These are phyloP conservation scores for Macrolepiota dolichaula DNA, from an alignment of 768 basidiomycete species.

Conservation along the genomic window DNA sequence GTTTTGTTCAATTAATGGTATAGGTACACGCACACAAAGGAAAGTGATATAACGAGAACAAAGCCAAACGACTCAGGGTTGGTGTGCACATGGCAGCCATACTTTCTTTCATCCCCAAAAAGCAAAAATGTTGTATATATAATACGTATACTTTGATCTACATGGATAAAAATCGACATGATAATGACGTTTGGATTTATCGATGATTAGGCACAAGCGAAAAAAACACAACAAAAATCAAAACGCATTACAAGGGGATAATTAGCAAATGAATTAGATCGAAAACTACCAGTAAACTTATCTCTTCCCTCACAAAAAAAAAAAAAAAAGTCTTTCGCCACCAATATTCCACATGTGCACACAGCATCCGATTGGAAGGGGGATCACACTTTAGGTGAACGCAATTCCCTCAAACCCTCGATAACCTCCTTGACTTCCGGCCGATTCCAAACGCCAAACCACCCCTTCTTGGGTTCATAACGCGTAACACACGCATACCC, in stretches of 20 bases:
- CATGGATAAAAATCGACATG: not conserved
- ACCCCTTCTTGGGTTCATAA: slow-evolving; percentile 15
- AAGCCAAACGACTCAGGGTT: too few species aligned
- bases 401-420: slow-evolving; percentile 22
- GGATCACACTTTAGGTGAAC: slow-evolving; percentile 13
- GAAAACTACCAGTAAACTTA: not conserved
- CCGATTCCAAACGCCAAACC: slow-evolving; percentile 29
- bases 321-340: too few species aligned
- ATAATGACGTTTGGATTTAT: not conserved
- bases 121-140: not conserved
- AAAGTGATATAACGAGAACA: too few species aligned
- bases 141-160: not conserved
- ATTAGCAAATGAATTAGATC: slow-evolving; percentile 2
- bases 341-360: too few species aligned
- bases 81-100: too few species aligned
- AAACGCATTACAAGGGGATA: not conserved
- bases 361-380: not conserved
- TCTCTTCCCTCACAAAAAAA: too few species aligned
- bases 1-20: too few species aligned
- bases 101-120: too few species aligned
- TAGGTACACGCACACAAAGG: too few species aligned
- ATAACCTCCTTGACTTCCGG: slow-evolving; percentile 24
- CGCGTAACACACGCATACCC: slow-evolving; percentile 5
- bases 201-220: too few species aligned
- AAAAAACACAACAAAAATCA: not conserved